phyloP scores from a whole-genome alignment of 2,329 filamentous ascomycete species.

The Monosporascus cannonballus region DNA sequence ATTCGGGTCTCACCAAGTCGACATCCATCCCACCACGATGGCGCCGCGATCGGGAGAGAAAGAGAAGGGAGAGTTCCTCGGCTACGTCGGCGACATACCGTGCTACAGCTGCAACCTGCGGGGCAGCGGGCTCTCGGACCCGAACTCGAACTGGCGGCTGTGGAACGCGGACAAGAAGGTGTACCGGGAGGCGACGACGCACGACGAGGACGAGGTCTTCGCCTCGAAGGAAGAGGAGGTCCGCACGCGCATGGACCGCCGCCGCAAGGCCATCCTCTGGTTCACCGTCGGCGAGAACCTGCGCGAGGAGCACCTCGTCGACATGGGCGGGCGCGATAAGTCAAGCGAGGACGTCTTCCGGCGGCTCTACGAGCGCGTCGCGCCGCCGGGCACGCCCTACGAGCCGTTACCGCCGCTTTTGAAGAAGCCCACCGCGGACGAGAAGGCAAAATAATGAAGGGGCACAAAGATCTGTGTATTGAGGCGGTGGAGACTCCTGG shows the following conservation, averaged over 20 bases:
- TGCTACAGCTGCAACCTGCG: constrained; percentile 4
- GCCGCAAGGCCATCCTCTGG: constrained; percentile 1
- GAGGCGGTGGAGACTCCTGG: too few species aligned
- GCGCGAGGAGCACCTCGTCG: not conserved
- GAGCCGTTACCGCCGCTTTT: not conserved
- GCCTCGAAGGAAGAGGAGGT: constrained; percentile 1
- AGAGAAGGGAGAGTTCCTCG: constrained; percentile 29
- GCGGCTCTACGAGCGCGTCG: constrained; percentile 1
- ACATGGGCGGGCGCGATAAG: constrained; percentile 3
- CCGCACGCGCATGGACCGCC: not conserved
- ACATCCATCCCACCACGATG: not conserved
- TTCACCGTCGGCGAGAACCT: constrained; percentile 2
- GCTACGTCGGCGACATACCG: constrained; percentile 1
- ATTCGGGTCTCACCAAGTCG: not conserved
- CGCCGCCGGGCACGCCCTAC: constrained; percentile 1
- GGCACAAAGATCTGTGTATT: too few species aligned
- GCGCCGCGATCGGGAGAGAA: constrained; percentile 22
- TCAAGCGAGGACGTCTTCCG: constrained; percentile 1
- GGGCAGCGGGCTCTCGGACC: constrained; percentile 1
- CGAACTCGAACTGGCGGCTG: constrained; percentile 3
- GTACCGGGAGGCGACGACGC: constrained; percentile 1
- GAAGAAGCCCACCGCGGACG: not conserved
- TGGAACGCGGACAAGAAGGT: constrained; percentile 4
- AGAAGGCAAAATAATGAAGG: not conserved
- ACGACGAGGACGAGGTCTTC: constrained; percentile 1